Percentiles rank a stretch among this genome's conserved stretches.
Evolutionary conservation across 2,329 filamentous ascomycete species (phyloP).

Genomic region (Fusarium penzigii): DNA sequence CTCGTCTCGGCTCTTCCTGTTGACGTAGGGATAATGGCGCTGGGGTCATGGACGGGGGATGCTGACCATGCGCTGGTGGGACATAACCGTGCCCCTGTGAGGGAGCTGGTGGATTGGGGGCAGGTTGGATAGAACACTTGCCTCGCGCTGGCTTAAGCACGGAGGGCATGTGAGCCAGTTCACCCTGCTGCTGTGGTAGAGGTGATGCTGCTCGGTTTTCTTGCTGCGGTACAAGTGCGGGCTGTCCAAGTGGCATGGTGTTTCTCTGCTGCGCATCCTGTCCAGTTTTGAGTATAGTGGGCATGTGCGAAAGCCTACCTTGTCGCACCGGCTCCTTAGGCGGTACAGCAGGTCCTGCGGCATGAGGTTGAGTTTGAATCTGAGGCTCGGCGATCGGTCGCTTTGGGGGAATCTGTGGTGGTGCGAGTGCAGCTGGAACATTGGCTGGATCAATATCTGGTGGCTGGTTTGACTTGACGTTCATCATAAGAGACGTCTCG

Average conservation of each 20-base stretch:
- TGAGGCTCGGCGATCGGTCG: slow-evolving; percentile 8
- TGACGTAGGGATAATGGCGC: slow-evolving; percentile 15
- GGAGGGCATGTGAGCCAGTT: slow-evolving; percentile 21
- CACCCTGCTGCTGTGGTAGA: slow-evolving; percentile 4
- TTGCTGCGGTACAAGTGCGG: not conserved
- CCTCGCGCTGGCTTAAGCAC: slow-evolving; percentile 27
- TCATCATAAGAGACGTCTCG: slow-evolving; percentile 26
- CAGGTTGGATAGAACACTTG: slow-evolving; percentile 15
- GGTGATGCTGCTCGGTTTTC: not conserved
- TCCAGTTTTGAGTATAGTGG: slow-evolving; percentile 6
- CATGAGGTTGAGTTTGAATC: slow-evolving; percentile 3
- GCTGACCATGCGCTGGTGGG: slow-evolving; percentile 23
- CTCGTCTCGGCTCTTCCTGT: slow-evolving; percentile 19
- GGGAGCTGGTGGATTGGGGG: slow-evolving; percentile 2
- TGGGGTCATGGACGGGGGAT: slow-evolving; percentile 28
- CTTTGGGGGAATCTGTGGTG: slow-evolving; percentile 23
- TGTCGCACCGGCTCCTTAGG: not conserved
- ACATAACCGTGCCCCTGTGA: slow-evolving; percentile 19
- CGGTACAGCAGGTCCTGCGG: not conserved
- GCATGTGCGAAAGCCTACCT: slow-evolving; percentile 5
- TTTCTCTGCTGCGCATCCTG: not conserved
- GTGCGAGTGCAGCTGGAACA: slow-evolving; percentile 26
- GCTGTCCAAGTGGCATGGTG: not conserved
- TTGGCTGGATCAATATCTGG: slow-evolving; percentile 19
- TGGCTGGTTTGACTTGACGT: slow-evolving; percentile 16